A percentile compares a stretch with the other conserved stretches of the same genome.
Evolutionary conservation across 345 rosid species (phyloP).

Genomic region (Syzygium grande): DNA sequence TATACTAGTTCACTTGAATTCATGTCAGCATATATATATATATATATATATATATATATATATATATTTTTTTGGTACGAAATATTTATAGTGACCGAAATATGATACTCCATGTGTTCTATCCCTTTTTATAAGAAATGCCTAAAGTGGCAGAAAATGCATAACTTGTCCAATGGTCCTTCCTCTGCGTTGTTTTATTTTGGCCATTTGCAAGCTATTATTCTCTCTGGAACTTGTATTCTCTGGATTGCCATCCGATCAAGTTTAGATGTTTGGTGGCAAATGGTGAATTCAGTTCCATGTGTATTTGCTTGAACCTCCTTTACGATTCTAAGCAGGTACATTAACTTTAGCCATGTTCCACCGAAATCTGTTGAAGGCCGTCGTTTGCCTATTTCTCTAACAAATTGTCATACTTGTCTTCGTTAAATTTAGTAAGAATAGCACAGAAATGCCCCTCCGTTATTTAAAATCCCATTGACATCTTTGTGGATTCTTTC

Average conservation of each 20-base stretch:
- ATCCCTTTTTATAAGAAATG: neutral
- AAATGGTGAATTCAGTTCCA: neutral
- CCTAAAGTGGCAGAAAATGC: neutral
- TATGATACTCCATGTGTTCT: neutral
- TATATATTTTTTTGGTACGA: neutral
- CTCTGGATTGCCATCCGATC: neutral
- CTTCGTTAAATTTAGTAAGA: neutral
- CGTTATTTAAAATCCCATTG: neutral
- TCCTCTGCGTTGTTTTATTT: neutral
- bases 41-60: too few relatives aligned
- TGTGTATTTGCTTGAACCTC: neutral
- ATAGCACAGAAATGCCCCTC: neutral
- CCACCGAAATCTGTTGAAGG: neutral
- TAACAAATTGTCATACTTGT: neutral
- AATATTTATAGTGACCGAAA: neutral
- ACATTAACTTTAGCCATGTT: neutral
- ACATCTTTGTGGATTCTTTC: neutral
- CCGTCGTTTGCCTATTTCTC: neutral
- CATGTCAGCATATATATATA: neutral
- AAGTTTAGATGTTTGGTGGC: neutral
- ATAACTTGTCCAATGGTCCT: neutral
- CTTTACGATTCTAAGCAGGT: neutral
- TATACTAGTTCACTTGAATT: neutral
- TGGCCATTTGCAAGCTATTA: neutral
- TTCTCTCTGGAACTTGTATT: neutral